A percentile compares a stretch with the other conserved stretches of the same genome.
Evolutionary conservation across 2,329 filamentous ascomycete species (phyloP).

Genomic region (Fusarium oligoseptatum): DNA sequence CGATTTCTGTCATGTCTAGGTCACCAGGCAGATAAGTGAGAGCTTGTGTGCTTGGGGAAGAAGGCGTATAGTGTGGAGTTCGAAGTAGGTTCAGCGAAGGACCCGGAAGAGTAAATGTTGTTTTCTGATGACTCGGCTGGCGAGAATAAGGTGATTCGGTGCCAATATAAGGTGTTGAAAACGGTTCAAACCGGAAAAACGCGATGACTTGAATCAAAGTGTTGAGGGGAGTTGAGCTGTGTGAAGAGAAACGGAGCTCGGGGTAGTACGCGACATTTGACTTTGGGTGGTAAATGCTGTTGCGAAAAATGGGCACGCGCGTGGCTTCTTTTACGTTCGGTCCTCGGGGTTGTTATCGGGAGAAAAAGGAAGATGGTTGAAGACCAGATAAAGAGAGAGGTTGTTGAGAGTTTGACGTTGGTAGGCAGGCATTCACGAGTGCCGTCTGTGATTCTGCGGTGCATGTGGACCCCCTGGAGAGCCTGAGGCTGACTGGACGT

Average conservation of each 20-base stretch:
- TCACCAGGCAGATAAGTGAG: not conserved
- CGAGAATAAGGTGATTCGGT: not conserved
- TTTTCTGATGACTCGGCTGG: not conserved
- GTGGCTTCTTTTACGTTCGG: constrained; percentile 7
- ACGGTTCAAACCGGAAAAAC: constrained; percentile 21
- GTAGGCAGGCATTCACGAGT: constrained; percentile 20
- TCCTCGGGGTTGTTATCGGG: not conserved
- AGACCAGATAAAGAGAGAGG: constrained; percentile 19
- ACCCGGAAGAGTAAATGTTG: not conserved
- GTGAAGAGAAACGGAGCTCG: constrained; percentile 26
- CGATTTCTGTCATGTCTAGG: constrained; percentile 46
- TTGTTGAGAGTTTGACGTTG: constrained; percentile 3
- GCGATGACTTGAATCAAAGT: constrained; percentile 35
- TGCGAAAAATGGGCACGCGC: not conserved
- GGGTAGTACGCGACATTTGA: constrained; percentile 46
- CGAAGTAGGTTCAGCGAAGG: not conserved
- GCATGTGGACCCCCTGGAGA: constrained; percentile 28
- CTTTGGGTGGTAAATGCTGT: constrained; percentile 6
- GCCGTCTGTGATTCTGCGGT: constrained; percentile 14
- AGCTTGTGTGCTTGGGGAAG: not conserved
- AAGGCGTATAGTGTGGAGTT: not conserved
- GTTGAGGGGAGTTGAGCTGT: constrained; percentile 17
- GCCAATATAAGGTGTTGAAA: not conserved
- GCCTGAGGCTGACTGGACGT: constrained; percentile 41
- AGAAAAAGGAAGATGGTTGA: constrained; percentile 9